Evolutionary conservation across 306 rosid species (phyloP).

Genomic region (Castanopsis chinensis): DNA sequence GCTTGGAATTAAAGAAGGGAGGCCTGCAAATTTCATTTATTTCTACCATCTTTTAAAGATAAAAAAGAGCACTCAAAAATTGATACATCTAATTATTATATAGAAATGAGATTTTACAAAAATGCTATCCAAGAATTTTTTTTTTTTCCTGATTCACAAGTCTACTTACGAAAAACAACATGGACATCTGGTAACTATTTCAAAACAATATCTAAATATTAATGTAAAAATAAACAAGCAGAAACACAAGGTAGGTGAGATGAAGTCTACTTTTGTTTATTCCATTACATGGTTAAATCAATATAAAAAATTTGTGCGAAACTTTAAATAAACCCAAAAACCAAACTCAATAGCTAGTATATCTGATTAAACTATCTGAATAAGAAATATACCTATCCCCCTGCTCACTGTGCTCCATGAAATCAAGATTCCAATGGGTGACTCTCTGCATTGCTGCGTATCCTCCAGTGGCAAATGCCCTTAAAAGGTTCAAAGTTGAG

Average conservation of each 20-base stretch:
- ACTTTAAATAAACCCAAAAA: background rate
- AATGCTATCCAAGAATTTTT: too few relatives aligned
- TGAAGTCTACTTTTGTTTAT: background rate
- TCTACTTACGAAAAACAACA: too few relatives aligned
- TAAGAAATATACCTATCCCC: constrained; percentile 34
- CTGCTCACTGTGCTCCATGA: constrained; percentile 40
- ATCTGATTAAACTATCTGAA: background rate
- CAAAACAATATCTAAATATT: background rate
- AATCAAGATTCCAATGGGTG: constrained; percentile 45
- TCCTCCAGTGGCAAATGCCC: constrained; percentile 49
- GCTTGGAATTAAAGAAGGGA: too few relatives aligned
- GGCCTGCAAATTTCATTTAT: background rate
- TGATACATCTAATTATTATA: too few relatives aligned
- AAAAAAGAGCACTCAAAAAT: background rate
- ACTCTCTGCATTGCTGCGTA: constrained; percentile 53
- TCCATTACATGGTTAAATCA: background rate
- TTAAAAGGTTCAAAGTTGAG: constrained; percentile 40
- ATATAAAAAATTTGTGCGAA: background rate
- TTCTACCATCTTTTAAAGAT: background rate
- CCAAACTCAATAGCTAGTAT: background rate
- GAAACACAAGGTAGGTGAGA: background rate
- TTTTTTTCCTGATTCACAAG: too few relatives aligned
- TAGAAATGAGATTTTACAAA: too few relatives aligned
- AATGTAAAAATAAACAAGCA: background rate
- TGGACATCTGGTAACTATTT: too few relatives aligned